Conservation (phyloP, 139 green algal genomes). For the Closterium sp. region DNA sequence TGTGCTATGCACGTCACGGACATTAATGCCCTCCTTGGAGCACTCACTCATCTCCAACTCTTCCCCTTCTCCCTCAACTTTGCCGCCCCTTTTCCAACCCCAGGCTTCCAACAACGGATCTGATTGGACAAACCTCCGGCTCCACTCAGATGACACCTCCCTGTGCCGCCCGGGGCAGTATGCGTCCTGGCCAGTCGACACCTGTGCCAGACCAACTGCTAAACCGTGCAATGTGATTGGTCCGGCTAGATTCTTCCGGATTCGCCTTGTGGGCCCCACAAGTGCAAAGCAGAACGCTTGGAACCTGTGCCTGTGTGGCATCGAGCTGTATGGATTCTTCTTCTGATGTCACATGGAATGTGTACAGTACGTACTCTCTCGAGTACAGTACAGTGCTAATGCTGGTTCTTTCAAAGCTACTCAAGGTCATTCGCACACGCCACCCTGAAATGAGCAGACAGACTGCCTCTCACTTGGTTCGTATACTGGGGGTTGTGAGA, state of each 20-base stretch:
- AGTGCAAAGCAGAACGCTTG: constrained; percentile 3
- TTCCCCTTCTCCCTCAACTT: not conserved
- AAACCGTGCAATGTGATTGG: not conserved
- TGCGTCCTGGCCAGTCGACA: constrained; percentile 23
- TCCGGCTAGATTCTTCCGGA: not conserved
- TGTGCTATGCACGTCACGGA: not conserved
- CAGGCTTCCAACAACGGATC: constrained; percentile 24
- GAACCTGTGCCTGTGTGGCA: constrained; percentile 24
- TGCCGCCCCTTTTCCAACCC: not conserved
- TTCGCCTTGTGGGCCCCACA: constrained; percentile 19
- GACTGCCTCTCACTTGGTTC: no score
- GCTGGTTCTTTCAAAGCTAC: no score
- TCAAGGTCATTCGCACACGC: no score
- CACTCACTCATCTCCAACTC: no score
- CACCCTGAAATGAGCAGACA: no score
- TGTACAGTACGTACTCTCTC: no score
- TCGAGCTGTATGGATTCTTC: constrained; percentile 42
- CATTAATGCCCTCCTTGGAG: no score
- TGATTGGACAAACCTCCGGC: constrained; percentile 10
- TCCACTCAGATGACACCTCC: constrained; percentile 15
- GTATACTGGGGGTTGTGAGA: no score
- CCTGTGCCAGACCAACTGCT: not conserved
- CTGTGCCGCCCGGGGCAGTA: constrained; percentile 33
- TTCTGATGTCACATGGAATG: no score
- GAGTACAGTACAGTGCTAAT: no score